Conservation (phyloP, 2,329 filamentous ascomycete genomes). For the Chaetothyriales sp. region DNA sequence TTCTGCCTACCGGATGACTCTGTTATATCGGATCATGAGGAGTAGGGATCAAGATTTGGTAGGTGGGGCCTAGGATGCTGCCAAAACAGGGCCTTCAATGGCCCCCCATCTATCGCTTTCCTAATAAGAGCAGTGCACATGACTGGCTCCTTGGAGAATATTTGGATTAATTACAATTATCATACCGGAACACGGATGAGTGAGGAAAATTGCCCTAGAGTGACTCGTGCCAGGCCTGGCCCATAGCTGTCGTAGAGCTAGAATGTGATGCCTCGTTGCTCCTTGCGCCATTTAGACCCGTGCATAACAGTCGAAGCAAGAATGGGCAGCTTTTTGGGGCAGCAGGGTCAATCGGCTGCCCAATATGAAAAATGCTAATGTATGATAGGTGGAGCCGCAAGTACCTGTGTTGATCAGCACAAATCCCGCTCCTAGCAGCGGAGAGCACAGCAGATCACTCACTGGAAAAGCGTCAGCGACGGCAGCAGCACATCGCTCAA, state of each 20-base stretch:
- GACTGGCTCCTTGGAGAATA: not conserved
- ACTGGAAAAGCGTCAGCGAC: constrained; percentile 71
- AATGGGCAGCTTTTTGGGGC: no score
- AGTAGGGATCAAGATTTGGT: not conserved
- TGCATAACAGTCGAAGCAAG: not conserved
- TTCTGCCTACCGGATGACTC: not conserved
- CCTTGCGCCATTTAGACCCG: not conserved
- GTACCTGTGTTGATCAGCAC: constrained; percentile 6
- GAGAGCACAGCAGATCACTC: constrained; percentile 20
- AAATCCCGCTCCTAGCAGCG: constrained; percentile 2
- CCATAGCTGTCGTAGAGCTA: not conserved
- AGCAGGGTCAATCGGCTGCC: no score
- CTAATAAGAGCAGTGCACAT: not conserved
- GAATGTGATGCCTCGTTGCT: not conserved
- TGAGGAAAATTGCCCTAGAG: no score
- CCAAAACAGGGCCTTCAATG: not conserved
- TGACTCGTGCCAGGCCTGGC: not conserved
- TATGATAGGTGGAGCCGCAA: constrained; percentile 8
- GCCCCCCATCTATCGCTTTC: not conserved
- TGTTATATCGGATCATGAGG: not conserved
- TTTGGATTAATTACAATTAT: not conserved
- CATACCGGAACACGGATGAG: not conserved
- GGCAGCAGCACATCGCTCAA: constrained; percentile 71
- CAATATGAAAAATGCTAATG: constrained; percentile 2
- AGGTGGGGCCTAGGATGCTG: not conserved